These are phyloP conservation scores for Penicillium crustosum DNA, from an alignment of 2,329 filamentous ascomycete species.

Conservation along the genomic window DNA sequence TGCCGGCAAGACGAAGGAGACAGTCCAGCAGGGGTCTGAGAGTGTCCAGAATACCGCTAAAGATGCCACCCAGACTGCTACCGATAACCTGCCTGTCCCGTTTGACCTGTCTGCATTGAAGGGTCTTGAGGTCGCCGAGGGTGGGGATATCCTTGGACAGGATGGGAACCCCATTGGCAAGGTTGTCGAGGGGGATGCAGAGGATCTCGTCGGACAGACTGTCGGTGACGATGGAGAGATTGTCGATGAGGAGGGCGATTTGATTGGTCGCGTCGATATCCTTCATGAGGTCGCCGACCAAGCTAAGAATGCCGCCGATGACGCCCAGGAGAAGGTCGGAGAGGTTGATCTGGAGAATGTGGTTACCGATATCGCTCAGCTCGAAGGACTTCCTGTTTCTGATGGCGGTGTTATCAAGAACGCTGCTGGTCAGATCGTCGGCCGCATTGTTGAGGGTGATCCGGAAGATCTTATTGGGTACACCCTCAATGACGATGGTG, in stretches of 20 bases:
- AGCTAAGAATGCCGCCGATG: constrained; percentile 21
- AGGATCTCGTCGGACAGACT: constrained; percentile 43
- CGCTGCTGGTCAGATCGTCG: constrained; percentile 39
- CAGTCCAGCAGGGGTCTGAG: constrained; percentile 10
- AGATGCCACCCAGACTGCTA: not conserved
- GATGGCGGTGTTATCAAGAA: constrained; percentile 57
- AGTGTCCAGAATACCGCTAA: constrained; percentile 3
- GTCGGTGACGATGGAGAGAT: constrained; percentile 41
- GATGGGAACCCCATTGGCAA: constrained; percentile 39
- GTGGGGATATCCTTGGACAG: constrained; percentile 38
- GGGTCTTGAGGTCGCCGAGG: constrained; percentile 40
- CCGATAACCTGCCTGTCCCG: constrained; percentile 21
- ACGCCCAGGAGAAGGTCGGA: constrained; percentile 16
- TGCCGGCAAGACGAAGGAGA: constrained; percentile 21
- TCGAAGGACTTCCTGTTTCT: constrained; percentile 47
- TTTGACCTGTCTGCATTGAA: constrained; percentile 40
- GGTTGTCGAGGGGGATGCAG: constrained; percentile 43
- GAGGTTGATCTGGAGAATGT: constrained; percentile 29
- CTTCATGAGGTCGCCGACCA: constrained; percentile 27
- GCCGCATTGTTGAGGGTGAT: constrained; percentile 44
- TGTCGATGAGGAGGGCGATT: constrained; percentile 34
- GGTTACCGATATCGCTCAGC: constrained; percentile 35
- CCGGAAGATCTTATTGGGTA: constrained; percentile 43
- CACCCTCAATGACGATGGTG: constrained; percentile 42
- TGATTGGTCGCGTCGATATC: constrained; percentile 41